A percentile compares a stretch with the other conserved stretches of the same genome.
phyloP scores from a whole-genome alignment of 257 asterid genomes.

The Capsicum pubescens region DNA sequence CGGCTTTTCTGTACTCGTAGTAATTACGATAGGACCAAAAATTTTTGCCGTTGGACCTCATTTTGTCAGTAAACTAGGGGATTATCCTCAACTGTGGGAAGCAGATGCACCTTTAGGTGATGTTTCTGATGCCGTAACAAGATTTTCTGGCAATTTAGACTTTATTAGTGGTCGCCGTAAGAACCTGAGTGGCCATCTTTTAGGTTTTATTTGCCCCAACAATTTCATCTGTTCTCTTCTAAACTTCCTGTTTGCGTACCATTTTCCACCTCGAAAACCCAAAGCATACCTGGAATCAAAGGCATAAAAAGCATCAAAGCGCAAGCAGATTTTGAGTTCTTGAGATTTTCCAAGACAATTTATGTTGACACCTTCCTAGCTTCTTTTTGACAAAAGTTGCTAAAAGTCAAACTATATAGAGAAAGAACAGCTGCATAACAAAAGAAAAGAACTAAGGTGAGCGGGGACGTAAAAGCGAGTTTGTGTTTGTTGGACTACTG shows the following conservation, averaged over 20 bases:
- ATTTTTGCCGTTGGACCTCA: neutral
- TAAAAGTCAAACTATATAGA: neutral
- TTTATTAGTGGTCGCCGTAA: slow-evolving; percentile 60
- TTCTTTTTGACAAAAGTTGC: neutral
- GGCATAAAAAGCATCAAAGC: neutral
- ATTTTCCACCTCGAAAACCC: slow-evolving; percentile 93
- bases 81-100: neutral
- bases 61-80: neutral
- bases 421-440: neutral
- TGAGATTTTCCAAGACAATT: neutral
- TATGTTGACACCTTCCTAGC: neutral
- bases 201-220: slow-evolving; percentile 67
- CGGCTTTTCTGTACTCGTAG: neutral
- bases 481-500: neutral
- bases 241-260: slow-evolving; percentile 64
- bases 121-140: slow-evolving; percentile 48
- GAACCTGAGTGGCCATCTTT: slow-evolving; percentile 68
- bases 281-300: slow-evolving; percentile 61
- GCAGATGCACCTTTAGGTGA: neutral
- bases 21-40: neutral
- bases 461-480: neutral
- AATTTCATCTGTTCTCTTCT: slow-evolving; percentile 77
- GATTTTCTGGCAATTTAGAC: slow-evolving; percentile 43
- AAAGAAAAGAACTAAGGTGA: neutral
- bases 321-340: neutral